Evolutionary conservation across 2,329 filamentous ascomycete genomes (phyloP).

Genomic region (Sporothrix luriei): DNA sequence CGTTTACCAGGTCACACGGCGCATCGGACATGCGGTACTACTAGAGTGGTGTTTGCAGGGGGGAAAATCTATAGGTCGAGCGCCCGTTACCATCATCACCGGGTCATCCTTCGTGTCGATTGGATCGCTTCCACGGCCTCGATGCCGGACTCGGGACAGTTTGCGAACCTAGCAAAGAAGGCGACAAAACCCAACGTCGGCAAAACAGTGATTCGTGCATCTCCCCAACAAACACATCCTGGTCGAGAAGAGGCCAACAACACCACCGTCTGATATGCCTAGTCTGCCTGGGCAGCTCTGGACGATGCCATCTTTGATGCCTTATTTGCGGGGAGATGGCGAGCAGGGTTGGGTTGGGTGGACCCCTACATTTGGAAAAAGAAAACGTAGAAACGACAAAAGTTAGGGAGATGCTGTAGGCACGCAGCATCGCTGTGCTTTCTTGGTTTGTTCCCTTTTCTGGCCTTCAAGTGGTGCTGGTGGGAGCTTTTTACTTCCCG

Average conservation of each 20-base stretch:
- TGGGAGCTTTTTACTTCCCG: neutral
- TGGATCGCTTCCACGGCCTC: neutral
- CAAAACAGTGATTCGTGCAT: neutral
- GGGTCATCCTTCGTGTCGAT: neutral
- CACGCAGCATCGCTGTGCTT: neutral
- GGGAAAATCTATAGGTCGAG: no score
- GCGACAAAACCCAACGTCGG: neutral
- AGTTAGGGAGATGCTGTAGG: constrained; percentile 2
- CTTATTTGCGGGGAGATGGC: constrained; percentile 10
- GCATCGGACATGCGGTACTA: constrained; percentile 3
- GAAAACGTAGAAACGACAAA: neutral
- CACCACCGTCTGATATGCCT: constrained; percentile 4
- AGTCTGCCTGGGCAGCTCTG: neutral
- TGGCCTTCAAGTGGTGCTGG: neutral
- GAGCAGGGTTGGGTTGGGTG: neutral
- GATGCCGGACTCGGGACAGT: constrained; percentile 1
- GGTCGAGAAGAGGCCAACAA: neutral
- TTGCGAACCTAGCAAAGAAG: neutral
- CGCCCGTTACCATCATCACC: neutral
- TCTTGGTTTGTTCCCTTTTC: neutral
- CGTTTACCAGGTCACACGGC: neutral
- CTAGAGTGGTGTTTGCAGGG: neutral
- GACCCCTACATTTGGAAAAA: neutral
- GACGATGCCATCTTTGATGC: neutral
- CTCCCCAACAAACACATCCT: neutral